These are phyloP conservation scores for Thalia dealbata DNA, from an alignment of 176 grass and related monocot genomes.

Conservation along the genomic window DNA sequence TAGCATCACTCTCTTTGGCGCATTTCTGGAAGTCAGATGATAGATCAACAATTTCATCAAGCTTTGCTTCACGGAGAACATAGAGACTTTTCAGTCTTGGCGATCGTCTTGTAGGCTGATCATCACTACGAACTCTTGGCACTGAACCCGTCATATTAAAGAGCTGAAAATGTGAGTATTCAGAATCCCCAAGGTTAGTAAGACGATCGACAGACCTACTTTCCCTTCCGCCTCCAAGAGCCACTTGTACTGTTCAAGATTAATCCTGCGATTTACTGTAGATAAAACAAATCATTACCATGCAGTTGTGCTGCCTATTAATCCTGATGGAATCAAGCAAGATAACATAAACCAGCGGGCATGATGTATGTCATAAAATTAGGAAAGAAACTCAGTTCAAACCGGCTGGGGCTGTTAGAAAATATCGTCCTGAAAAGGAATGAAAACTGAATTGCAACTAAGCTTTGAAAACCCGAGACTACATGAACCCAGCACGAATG, in stretches of 20 bases:
- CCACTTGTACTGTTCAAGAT: background rate
- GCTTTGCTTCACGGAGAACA: conserved; percentile 17
- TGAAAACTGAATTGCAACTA: too few relatives aligned
- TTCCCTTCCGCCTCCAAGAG: background rate
- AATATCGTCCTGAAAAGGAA: too few relatives aligned
- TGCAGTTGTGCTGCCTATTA: too few relatives aligned
- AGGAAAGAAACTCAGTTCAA: too few relatives aligned
- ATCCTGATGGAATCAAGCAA: too few relatives aligned
- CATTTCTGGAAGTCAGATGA: background rate
- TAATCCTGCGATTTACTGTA: background rate
- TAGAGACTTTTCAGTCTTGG: conserved; percentile 22
- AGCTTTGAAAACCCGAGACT: too few relatives aligned
- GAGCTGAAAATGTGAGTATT: background rate
- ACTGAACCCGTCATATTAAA: conserved; percentile 23
- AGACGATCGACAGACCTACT: background rate
- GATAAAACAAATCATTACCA: background rate
- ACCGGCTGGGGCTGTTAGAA: too few relatives aligned
- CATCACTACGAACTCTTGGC: background rate
- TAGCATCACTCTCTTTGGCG: background rate
- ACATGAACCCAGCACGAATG: too few relatives aligned
- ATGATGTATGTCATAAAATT: too few relatives aligned
- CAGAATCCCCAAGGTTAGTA: background rate
- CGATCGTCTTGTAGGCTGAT: conserved; percentile 25
- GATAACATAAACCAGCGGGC: too few relatives aligned
- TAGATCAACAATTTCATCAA: conserved; percentile 10